Base-by-base conservation (phyloP, 176 grass and related monocot species). In the Carex parvula region DNA sequence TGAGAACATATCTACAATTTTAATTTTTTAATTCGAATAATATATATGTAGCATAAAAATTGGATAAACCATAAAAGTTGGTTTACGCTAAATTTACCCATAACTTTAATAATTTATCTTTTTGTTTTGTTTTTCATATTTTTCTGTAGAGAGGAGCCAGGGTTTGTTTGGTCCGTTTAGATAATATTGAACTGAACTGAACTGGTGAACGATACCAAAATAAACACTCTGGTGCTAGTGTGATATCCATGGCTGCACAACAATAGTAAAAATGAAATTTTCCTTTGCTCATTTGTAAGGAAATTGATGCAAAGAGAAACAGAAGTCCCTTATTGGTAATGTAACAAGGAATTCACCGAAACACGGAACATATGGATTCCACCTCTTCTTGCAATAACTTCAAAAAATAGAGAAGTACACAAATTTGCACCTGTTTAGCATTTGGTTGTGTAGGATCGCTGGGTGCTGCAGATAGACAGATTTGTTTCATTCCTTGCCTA, bases 401-500 rank as follows among this genome's bases (percentile, higher is more conserved):
- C 65, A 85, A 73, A 79, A 77, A 89, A 39, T 30, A 83, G 71
- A 80, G 66, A 26, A 63, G 37, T 30, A 46, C 57, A 50, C 77
- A 82, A 75, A 89, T 29, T 22, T 8, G 48, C 88, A 99, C 96
- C 96, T 91, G 94, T 54, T 90, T 93, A 86, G 80, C 88, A 86
- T 99, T 93, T 75, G 95, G 89, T 66, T 85, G 80, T 44, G 91
- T 81, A 71, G 93, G 90, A 32, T 99, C 91, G 64, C 60, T 81
- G 30, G 85, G 87, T 21, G 87, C 79, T 87, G 87, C 86, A 8
- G 91, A 91, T 79, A 99, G 84, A 82, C 64, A 84, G 64, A 99
- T 99, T 69, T 72, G 88, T 81, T 88, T 99, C 96, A 99, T 99
- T 54, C 96, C 96, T 92, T 92, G 93, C 88, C 96, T 93, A 81